Base-by-base conservation (phyloP, 148 eudicot genomes). In the Talinum fruticosum region DNA sequence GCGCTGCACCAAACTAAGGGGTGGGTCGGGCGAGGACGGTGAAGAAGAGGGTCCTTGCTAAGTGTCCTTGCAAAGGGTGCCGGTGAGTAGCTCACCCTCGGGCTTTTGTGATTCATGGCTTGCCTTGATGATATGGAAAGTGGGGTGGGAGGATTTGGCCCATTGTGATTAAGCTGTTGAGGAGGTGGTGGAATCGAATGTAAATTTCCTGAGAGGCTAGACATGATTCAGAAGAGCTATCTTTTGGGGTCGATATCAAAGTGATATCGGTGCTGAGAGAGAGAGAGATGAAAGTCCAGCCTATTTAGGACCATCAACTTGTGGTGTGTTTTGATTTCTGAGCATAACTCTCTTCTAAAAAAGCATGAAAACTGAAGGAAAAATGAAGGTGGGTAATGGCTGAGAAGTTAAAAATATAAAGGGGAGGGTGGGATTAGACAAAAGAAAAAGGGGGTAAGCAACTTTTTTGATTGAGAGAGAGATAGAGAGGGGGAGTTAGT, bases 1-100 rank as follows among this genome's bases (percentile, higher is more conserved):
- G 99, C 97, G 12, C 80, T 78, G 66, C 83, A 91, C 99, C 99
- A 96, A 12, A 90, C 81, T 8, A 84, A n/a, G 0, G 93, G 97
- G 77, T 93, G 92, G 0, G 99, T 96, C 15, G 79, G 81, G 10
- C 89, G 85, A 67, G 90, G 94, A 32, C 57, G 81, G 54, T 82
- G 86, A 35, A 88, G 85, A 18, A 90, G 79, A 4, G 85, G 87
- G 28, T 83, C 82, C 64, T 69, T 83, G 74, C 67, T 84, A 68
- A 76, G 45, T 38, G 74, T 75, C 72, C 71, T 73, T 66, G 30
- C 44, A 34, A 76, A 79, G 45, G 49, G 77, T 36, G 81, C 70
- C 57, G 82, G 82, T 36, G 85, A 79, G 73, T 75, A 53, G 13
- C 38, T 62, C 51, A 75, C 7, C n/a, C 24, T 38, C 0, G 82